Evolutionary conservation across 768 basidiomycete genomes (phyloP).

Genomic region (Neoboletus magnificus): DNA sequence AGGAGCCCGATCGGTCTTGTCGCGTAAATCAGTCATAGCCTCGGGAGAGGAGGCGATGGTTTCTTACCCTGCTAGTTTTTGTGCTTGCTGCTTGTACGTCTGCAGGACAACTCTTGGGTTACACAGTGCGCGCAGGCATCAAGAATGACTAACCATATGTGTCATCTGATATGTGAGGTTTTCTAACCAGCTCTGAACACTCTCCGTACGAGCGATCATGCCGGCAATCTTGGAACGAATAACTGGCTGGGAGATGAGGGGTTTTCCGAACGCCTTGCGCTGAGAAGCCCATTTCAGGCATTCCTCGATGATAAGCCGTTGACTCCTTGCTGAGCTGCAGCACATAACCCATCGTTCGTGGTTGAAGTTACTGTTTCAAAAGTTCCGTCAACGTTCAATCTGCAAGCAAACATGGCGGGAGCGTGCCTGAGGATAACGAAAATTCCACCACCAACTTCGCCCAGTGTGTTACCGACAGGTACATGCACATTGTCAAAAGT

Average conservation of each 20-base stretch:
- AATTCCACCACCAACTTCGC: conserved; percentile 56
- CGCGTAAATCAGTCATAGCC: background rate
- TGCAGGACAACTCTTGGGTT: conserved; percentile 19
- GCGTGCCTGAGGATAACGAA: conserved; percentile 55
- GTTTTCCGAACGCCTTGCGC: conserved; percentile 90
- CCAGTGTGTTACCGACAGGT: conserved; percentile 82
- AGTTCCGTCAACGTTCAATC: background rate
- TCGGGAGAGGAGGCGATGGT: background rate
- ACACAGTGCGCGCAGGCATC: background rate
- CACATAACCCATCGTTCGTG: conserved; percentile 94
- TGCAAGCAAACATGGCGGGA: background rate
- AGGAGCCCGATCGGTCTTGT: conserved; percentile 70
- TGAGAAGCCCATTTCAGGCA: conserved; percentile 89
- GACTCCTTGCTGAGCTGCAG: conserved; percentile 67
- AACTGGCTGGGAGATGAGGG: conserved; percentile 77
- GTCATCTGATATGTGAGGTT: conserved; percentile 85
- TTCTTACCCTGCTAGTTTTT: conserved; percentile 66
- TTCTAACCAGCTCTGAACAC: conserved; percentile 84
- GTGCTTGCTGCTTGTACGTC: conserved; percentile 71
- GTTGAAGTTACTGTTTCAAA: conserved; percentile 74
- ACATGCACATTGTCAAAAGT: conserved; percentile 84
- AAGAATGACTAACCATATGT: conserved; percentile 53
- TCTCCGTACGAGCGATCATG: conserved; percentile 86
- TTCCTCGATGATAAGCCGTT: conserved; percentile 73
- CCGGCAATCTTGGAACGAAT: conserved; percentile 82